Base-by-base conservation (phyloP, 2,329 filamentous ascomycete species). In the Penicillium sp. region DNA sequence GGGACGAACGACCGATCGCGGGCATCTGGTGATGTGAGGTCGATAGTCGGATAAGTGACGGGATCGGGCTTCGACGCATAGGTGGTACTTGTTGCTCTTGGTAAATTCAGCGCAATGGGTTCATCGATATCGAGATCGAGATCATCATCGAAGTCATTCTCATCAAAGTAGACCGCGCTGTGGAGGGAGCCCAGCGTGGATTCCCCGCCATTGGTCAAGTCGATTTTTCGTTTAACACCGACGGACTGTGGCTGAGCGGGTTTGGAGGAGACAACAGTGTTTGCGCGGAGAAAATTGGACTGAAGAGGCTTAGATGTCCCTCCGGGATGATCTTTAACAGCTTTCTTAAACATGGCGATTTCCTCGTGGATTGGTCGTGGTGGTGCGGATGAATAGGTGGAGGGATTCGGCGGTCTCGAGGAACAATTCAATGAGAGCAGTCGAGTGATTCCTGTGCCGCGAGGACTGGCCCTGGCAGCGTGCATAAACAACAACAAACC, bases 71-170 rank as follows among this genome's bases (percentile, higher is more conserved):
- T 64, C 7, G 60, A 15, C 10, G 24, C 28, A 9, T 22, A 58
- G 9, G 54, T 45, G 22, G 58, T 30, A 45, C 42, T 62, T 10
- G 70, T 70, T 12, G 70, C 68, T 26, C 66, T 67, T 13, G 54
- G 33, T 7, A 49, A 24, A 47, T 56, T 56, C 42, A 71, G 70
- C 24, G 70, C 73, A 58, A 72, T 75, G 6, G 68, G 77, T 57
- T 67, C 72, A 60, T 74, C 73, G 17, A 75, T 69, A 64, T 91
- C 91, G 26, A 96, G 81, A 59, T 92, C 86, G 22, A 89, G 85
- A 68, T 97, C 93, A 73, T 94, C 91, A 70, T 92, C 92, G 68
- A 96, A 95, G 72, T 97, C 93, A 69, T 94, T 89, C 65, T 93
- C 91, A 62, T 88, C 86, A 65, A 93, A 91, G 63, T 85, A 86